Base-by-base conservation (phyloP, 257 asterid genomes). In the Lithospermum erythrorhizon region DNA sequence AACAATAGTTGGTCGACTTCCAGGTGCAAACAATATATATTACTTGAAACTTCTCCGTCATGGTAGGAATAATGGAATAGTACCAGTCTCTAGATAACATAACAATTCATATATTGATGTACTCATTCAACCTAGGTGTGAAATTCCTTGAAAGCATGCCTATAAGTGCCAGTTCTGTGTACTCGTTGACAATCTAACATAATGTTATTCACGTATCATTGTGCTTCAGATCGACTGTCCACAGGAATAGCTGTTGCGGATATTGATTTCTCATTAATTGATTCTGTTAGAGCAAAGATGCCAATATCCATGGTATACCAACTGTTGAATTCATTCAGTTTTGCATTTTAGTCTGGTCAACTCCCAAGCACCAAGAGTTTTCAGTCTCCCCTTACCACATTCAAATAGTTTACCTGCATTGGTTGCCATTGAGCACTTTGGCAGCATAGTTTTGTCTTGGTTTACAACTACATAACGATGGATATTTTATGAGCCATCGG, bases 191-290 rank as follows among this genome's bases (percentile, higher is more conserved):
- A 25, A 3, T 64, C 9, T 19, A n/a, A 53, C 20, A 7, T 49
- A 58, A 45, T 32, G 18, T 58, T 35, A 10, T 53, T 29, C 63
- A 68, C 21, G 17, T 24, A 22, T 51, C 19, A 6, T 63, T 19
- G 53, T 71, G 64, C 62, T 68, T 35, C 75, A 83, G 94, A 91
- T 79, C 84, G 89, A 24, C 58, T 68, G 6, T 75, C 94, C 13
- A 88, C 98, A 29, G 96, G 98, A 57, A 78, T 91, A 67, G 80
- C 85, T 68, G 83, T 86, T 57, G 95, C 95, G n/a, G 98, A 91
- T 75, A 82, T 91, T 57, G 98, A 88, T 58, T 81, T 84, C 56
- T 65, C 84, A 17, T 25, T 69, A 53, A 81, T 91, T 29, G 84
- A 81, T 52, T 77, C 93, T 21, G 86, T 86, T 70, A 76, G 95